phyloP scores from a whole-genome alignment of 2,329 filamentous ascomycete species.

The Trichoderma guizhouense region DNA sequence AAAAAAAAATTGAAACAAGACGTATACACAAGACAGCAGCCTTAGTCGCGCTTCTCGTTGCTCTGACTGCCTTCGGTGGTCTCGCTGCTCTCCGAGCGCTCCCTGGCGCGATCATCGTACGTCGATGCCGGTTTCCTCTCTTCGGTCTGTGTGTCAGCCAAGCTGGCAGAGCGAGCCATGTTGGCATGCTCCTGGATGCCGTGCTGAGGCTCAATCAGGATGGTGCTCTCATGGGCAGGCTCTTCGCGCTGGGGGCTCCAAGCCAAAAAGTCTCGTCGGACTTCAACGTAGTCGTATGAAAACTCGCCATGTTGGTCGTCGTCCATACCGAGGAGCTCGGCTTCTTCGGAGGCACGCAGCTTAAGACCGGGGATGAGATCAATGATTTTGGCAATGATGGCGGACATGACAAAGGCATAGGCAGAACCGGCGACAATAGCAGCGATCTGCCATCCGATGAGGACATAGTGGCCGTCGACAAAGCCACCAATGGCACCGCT shows the following conservation, averaged over 20 bases:
- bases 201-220: conserved; percentile 61
- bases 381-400: conserved; percentile 69
- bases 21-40: neutral
- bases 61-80: neutral
- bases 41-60: conserved; percentile 11
- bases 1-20: neutral
- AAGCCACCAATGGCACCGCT: conserved; percentile 65
- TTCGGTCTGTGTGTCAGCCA: conserved; percentile 26
- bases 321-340: conserved; percentile 83
- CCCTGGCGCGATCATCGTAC: neutral
- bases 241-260: conserved; percentile 76
- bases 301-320: conserved; percentile 89
- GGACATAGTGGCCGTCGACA: conserved; percentile 69
- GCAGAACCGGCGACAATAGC: conserved; percentile 64
- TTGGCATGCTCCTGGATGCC: conserved; percentile 64
- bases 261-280: conserved; percentile 81
- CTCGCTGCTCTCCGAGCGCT: neutral
- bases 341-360: conserved; percentile 76
- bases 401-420: conserved; percentile 72
- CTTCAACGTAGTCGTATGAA: conserved; percentile 87
- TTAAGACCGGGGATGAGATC: conserved; percentile 74
- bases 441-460: conserved; percentile 76
- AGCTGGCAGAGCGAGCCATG: conserved; percentile 33
- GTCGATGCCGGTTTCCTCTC: conserved; percentile 22
- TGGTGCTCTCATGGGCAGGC: conserved; percentile 55